These are phyloP conservation scores for Scutellaria galericulata DNA, from an alignment of 257 asterid species.

Conservation along the genomic window DNA sequence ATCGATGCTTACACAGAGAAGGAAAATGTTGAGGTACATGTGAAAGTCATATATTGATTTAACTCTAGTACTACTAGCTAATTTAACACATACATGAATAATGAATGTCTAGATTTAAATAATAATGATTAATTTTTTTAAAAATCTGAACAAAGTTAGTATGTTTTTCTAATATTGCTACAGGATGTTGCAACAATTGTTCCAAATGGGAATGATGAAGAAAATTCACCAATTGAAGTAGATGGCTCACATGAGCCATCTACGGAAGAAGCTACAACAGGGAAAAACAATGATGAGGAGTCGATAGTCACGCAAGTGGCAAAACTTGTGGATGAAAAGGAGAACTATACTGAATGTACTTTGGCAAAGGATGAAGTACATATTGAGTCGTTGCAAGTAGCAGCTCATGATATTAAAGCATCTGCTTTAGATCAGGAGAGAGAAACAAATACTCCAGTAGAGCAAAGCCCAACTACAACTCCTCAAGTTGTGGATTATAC, in stretches of 20 bases:
- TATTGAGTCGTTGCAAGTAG: constrained; percentile 28
- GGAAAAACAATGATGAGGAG: constrained; percentile 19
- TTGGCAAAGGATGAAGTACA: constrained; percentile 31
- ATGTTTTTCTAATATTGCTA: constrained; percentile 19
- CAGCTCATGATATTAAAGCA: constrained; percentile 25
- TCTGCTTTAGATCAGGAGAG: constrained; percentile 29
- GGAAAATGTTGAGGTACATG: constrained; percentile 31
- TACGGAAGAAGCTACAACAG: constrained; percentile 19
- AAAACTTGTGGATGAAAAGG: constrained; percentile 10
- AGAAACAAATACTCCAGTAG: constrained; percentile 33
- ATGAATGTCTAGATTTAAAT: too few relatives aligned
- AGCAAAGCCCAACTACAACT: constrained; percentile 27
- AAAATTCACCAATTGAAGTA: constrained; percentile 16
- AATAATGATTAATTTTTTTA: too few relatives aligned
- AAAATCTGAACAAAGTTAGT: not conserved
- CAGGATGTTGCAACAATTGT: constrained; percentile 33
- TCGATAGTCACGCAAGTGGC: constrained; percentile 22
- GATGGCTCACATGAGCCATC: constrained; percentile 31
- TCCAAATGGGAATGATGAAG: constrained; percentile 24
- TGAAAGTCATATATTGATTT: constrained; percentile 9
- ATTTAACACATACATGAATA: constrained; percentile 1
- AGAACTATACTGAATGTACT: constrained; percentile 21
- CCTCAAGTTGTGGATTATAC: constrained; percentile 32
- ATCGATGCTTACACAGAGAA: constrained; percentile 31
- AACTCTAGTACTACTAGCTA: not conserved